Evolutionary conservation across 2,329 filamentous ascomycete genomes (phyloP).

Genomic region (Ascochyta rabiei): DNA sequence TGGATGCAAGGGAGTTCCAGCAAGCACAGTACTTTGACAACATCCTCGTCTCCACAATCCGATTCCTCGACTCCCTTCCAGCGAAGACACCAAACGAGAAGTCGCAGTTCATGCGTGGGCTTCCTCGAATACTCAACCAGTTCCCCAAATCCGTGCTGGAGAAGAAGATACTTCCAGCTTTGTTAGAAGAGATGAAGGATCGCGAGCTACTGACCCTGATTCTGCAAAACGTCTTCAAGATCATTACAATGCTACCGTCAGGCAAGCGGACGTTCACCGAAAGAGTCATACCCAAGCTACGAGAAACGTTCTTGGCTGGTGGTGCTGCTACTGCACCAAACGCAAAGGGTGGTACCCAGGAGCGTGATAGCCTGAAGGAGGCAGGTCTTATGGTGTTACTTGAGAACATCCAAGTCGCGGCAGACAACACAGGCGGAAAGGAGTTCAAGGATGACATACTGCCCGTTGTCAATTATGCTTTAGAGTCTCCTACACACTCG

Average conservation of each 20-base stretch:
- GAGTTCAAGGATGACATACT: slow-evolving; percentile 96
- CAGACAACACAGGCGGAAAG: slow-evolving; percentile 82
- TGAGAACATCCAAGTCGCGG: slow-evolving; percentile 77
- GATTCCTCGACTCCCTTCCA: slow-evolving; percentile 88
- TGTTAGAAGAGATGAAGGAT: slow-evolving; percentile 94
- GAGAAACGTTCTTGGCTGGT: slow-evolving; percentile 77
- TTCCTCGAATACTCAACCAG: slow-evolving; percentile 84
- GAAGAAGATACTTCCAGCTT: slow-evolving; percentile 86
- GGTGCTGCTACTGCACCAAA: slow-evolving; percentile 53
- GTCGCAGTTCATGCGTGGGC: slow-evolving; percentile 84
- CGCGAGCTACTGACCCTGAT: slow-evolving; percentile 83
- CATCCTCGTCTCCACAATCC: slow-evolving; percentile 92
- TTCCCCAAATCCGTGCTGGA: slow-evolving; percentile 94
- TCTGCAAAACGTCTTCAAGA: slow-evolving; percentile 90
- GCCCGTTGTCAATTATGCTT: slow-evolving; percentile 79
- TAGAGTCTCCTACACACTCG: slow-evolving; percentile 88
- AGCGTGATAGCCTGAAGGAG: slow-evolving; percentile 83
- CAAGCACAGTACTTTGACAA: slow-evolving; percentile 97
- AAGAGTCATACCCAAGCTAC: slow-evolving; percentile 81
- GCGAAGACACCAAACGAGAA: slow-evolving; percentile 93
- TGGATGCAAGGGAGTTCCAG: slow-evolving; percentile 90
- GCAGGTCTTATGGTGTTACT: slow-evolving; percentile 90
- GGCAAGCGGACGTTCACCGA: slow-evolving; percentile 82
- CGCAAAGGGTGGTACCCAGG: slow-evolving; percentile 57
- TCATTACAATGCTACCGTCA: slow-evolving; percentile 74